Percentiles rank a stretch among this genome's conserved stretches.
phyloP scores from a whole-genome alignment of 345 rosid genomes.

The Microcos paniculata region DNA sequence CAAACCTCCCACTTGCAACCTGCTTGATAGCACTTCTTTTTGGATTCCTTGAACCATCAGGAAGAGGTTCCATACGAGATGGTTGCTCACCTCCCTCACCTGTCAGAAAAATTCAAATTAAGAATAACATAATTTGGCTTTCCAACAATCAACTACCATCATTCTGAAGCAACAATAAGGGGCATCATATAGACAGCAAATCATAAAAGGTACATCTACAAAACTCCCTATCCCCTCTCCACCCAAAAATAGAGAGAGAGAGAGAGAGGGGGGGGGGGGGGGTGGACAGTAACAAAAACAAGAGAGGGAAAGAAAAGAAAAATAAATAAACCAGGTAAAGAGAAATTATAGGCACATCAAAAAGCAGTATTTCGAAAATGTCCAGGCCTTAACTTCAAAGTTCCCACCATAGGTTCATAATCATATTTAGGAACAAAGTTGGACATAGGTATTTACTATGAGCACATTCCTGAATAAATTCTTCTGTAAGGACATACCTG shows the following conservation, averaged over 20 bases:
- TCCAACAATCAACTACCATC: neutral
- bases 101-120: constrained; percentile 23
- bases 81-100: constrained; percentile 99
- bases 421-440: neutral
- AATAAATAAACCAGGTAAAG: neutral
- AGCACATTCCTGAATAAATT: neutral
- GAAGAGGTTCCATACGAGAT: constrained; percentile 89
- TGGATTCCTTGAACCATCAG: constrained; percentile 90
- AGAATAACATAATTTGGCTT: neutral
- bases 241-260: neutral
- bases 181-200: neutral
- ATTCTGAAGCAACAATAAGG: neutral
- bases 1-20: constrained; percentile 99
- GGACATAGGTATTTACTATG: neutral
- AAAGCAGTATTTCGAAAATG: neutral
- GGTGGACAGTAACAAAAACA: too few species aligned
- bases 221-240: neutral
- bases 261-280: too few species aligned
- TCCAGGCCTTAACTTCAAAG: neutral
- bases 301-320: neutral
- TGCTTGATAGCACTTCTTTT: constrained; percentile 98
- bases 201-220: neutral
- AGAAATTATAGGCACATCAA: neutral
- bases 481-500: constrained; percentile 49
- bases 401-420: neutral